phyloP scores from a whole-genome alignment of 306 rosid genomes.

The Sicyos edulis region DNA sequence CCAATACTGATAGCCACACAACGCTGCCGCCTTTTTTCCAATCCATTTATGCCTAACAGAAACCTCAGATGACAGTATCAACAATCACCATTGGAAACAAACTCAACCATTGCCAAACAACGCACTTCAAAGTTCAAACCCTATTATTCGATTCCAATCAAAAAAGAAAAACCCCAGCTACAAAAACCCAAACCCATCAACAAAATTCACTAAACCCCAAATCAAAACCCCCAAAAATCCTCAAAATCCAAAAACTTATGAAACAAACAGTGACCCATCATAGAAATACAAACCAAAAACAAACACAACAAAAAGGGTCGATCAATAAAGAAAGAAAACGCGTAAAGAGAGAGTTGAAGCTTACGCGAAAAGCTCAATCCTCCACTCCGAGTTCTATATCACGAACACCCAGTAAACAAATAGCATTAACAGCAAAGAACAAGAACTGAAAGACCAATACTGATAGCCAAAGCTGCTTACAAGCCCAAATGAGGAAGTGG shows the following conservation, averaged over 20 bases:
- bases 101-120: conserved; percentile 14
- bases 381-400: background rate
- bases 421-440: background rate
- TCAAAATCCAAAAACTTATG: background rate
- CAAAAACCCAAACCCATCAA: conserved; percentile 6
- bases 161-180: background rate
- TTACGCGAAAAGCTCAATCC: conserved; percentile 7
- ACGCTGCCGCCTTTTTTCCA: conserved; percentile 45
- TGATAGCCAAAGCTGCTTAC: background rate
- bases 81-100: conserved; percentile 7
- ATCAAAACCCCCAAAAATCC: background rate
- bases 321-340: background rate
- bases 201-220: background rate
- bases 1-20: background rate
- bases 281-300: background rate
- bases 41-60: conserved; percentile 42
- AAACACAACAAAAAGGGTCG: background rate
- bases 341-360: background rate
- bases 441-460: background rate
- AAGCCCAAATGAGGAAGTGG: background rate
- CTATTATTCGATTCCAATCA: background rate
- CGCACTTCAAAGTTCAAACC: conserved; percentile 9
- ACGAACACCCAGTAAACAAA: background rate
- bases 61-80: conserved; percentile 31
- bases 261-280: background rate